Conservation (phyloP, 1,284 basidiomycete genomes). For the Cryptococcus sp. region DNA sequence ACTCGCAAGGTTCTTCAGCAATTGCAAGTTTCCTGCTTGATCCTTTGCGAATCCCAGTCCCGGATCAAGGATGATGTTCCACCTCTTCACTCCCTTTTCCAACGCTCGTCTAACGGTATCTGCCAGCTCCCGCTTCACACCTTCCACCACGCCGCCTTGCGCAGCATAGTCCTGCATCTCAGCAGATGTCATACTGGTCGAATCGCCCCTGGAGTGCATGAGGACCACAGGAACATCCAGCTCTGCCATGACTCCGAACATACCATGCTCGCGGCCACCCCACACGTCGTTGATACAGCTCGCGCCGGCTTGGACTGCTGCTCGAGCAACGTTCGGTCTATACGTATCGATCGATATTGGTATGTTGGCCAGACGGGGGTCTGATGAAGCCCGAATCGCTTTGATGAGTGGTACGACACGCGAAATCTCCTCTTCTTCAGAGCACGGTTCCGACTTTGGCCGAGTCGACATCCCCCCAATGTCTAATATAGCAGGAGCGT, state of each 20-base stretch:
- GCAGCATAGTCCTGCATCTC: constrained; percentile 66
- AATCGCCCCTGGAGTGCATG: constrained; percentile 91
- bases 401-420: constrained; percentile 73
- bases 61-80: constrained; percentile 90
- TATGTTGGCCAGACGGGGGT: constrained; percentile 36
- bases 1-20: constrained; percentile 62
- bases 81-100: constrained; percentile 76
- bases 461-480: constrained; percentile 93
- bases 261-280: constrained; percentile 63
- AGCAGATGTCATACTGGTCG: constrained; percentile 58
- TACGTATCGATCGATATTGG: constrained; percentile 93
- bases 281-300: constrained; percentile 95
- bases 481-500: constrained; percentile 71
- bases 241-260: constrained; percentile 68
- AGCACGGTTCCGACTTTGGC: constrained; percentile 68
- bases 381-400: constrained; percentile 41
- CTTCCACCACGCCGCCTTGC: constrained; percentile 63
- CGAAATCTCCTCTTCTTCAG: constrained; percentile 69
- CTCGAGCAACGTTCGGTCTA: constrained; percentile 75
- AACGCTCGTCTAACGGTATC: constrained; percentile 68
- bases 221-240: constrained; percentile 69
- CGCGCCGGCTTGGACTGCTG: constrained; percentile 78
- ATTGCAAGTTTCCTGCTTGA: constrained; percentile 68
- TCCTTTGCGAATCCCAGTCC: constrained; percentile 96
- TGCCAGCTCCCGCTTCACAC: constrained; percentile 73